phyloP scores from a whole-genome alignment of 192 early-diverging fungal genomes.

The Nowakowskiella sp. region DNA sequence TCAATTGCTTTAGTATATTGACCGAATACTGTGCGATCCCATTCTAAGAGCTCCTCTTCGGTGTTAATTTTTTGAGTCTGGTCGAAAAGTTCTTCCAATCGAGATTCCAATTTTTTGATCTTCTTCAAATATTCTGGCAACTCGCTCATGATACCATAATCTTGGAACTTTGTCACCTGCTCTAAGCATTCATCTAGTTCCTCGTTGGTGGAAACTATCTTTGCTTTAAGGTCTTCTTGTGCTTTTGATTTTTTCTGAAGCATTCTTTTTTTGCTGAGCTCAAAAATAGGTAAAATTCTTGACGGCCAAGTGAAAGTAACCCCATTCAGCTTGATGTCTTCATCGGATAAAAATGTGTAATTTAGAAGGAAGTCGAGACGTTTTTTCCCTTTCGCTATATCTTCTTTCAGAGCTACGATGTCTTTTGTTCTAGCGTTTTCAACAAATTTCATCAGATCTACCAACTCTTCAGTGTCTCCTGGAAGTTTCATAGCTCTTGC shows the following conservation, averaged over 20 bases:
- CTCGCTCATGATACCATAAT: conserved; percentile 53
- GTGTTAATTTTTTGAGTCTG: conserved; percentile 37
- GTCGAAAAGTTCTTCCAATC: conserved; percentile 35
- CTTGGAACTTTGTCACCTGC: conserved; percentile 48
- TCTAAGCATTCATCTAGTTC: conserved; percentile 50
- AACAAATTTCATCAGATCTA: conserved; percentile 51
- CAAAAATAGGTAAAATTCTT: conserved; percentile 55
- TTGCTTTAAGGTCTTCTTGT: conserved; percentile 52
- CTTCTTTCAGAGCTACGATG: conserved; percentile 39
- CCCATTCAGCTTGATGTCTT: conserved; percentile 56
- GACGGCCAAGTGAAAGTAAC: conserved; percentile 60
- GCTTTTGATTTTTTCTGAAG: conserved; percentile 55
- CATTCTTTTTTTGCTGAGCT: conserved; percentile 52
- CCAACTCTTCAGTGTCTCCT: conserved; percentile 48
- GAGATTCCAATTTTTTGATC: conserved; percentile 44
- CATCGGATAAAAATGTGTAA: conserved; percentile 51
- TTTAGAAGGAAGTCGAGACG: conserved; percentile 49
- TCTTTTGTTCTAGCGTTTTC: conserved; percentile 44
- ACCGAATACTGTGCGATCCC: conserved; percentile 46
- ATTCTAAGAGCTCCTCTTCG: conserved; percentile 53
- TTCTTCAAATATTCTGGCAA: conserved; percentile 50
- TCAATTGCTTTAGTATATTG: conserved; percentile 46
- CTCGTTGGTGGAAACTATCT: conserved; percentile 44
- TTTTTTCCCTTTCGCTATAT: conserved; percentile 45
- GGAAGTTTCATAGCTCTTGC: conserved; percentile 52